Evolutionary conservation across 2,329 filamentous ascomycete genomes (phyloP).

Genomic region (Teratosphaeria nubilosa): DNA sequence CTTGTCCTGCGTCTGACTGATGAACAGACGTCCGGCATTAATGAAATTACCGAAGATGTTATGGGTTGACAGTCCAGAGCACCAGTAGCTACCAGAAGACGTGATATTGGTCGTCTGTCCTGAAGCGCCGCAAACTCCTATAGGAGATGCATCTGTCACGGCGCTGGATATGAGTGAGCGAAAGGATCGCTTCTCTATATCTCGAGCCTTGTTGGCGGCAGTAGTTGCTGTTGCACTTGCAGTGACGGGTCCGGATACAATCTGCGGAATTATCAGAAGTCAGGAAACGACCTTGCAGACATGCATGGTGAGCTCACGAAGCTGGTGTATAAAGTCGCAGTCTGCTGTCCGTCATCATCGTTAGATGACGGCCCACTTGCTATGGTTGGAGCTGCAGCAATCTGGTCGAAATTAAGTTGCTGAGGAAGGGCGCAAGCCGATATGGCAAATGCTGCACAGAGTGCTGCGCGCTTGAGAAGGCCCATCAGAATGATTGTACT

Average conservation of each 20-base stretch:
- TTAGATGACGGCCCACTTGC: constrained; percentile 9
- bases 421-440: neutral
- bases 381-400: constrained; percentile 12
- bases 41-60: constrained; percentile 5
- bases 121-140: neutral
- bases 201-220: constrained; percentile 6
- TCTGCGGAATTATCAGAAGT: neutral
- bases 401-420: constrained; percentile 8
- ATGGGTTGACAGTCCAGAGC: constrained; percentile 1
- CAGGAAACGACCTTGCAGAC: neutral
- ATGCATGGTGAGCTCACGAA: neutral
- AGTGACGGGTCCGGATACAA: constrained; percentile 7
- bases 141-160: neutral
- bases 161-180: neutral
- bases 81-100: neutral
- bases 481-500: neutral
- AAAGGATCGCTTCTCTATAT: neutral
- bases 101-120: neutral
- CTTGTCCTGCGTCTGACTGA: constrained; percentile 5
- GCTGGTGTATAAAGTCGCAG: constrained; percentile 11
- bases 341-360: constrained; percentile 7
- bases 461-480: neutral
- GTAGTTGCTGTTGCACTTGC: constrained; percentile 6
- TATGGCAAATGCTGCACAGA: neutral
- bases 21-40: constrained; percentile 4